These are phyloP conservation scores for Ceratopteris richardii DNA, from an alignment of 75 land plant genomes.

Conservation along the genomic window DNA sequence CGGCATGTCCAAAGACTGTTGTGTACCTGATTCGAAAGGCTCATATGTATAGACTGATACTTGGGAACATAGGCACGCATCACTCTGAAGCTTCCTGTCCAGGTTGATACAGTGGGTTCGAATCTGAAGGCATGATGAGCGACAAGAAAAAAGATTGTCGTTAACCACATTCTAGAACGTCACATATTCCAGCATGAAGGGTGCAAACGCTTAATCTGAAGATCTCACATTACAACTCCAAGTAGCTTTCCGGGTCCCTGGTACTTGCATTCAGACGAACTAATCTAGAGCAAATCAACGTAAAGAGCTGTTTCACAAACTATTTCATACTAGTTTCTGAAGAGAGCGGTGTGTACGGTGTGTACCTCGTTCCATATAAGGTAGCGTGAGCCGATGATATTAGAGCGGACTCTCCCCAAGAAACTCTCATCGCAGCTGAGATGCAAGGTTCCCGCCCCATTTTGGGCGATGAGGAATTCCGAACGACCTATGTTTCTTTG, in stretches of 20 bases:
- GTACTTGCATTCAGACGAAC: neutral
- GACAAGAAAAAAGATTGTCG: too few species aligned
- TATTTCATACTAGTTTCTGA: too few species aligned
- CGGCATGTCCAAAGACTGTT: too few species aligned
- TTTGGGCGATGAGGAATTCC: conserved; percentile 55
- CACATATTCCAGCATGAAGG: too few species aligned
- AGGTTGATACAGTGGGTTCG: conserved; percentile 61
- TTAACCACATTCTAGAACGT: too few species aligned
- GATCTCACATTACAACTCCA: conserved; percentile 3
- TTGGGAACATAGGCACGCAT: conserved; percentile 59
- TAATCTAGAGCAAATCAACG: too few species aligned
- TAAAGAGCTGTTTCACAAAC: too few species aligned
- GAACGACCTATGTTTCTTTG: conserved; percentile 47
- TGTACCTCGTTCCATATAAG: conserved; percentile 81
- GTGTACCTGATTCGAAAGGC: conserved; percentile 39
- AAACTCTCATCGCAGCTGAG: conserved; percentile 51
- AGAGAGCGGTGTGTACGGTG: too few species aligned
- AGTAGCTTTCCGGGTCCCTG: neutral
- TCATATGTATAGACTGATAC: conserved; percentile 53
- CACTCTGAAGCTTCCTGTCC: conserved; percentile 59
- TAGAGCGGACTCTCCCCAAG: conserved; percentile 47
- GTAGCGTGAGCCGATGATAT: conserved; percentile 67
- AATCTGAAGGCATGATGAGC: too few species aligned
- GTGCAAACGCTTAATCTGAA: too few species aligned
- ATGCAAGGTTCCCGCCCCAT: conserved; percentile 24